Base-by-base conservation (phyloP, 495 filamentous ascomycete species). In the Penicillium ochrochloron region DNA sequence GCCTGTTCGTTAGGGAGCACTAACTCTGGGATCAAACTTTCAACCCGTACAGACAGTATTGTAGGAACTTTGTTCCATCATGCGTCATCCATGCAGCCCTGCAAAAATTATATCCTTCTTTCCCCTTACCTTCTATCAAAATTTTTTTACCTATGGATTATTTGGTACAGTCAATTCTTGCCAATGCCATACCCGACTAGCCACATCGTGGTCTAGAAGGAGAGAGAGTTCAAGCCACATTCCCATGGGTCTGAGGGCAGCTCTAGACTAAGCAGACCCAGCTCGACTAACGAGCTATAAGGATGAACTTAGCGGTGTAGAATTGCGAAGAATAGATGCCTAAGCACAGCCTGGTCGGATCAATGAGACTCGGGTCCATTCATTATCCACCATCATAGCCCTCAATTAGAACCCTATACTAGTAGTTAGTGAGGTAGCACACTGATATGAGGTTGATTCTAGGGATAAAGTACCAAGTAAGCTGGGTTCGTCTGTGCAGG, bases 401-500 rank as follows among this genome's bases (percentile, higher is more conserved):
- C n/a, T 44, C n/a, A 15, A 44, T 9, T 21, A n/a, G n/a, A 19
- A 44, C 41, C n/a, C 7, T 44, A 17, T 15, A 44, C 41, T 2
- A 21, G 3, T 25, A 48, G 19, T 25, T 48, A 48, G 21, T 21
- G 19, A 46, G 2, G 0, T 19, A 19, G 42, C 19, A 21, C 11
- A 2, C 5, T 12, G 44, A 48, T 23, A 48, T 25, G 44, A 48
- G 44, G 44, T 25, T 23, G 44, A 48, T 48, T 48, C 44, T 48
- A 41, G 44, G 17, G 44, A 48, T 33, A 54, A 34, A 54, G 15
- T 54, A 54, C 25, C 0, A 54, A 54, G 31, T 54, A 29, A 31
- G 51, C 51, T 54, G 51, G 12, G 56, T 44, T 59, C 35, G 34
- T 41, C 11, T 4, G 54, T 31, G 35, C 29, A 35, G 34, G 54